Conservation (phyloP, 148 eudicot species). For the Chenopodium suecicum region DNA sequence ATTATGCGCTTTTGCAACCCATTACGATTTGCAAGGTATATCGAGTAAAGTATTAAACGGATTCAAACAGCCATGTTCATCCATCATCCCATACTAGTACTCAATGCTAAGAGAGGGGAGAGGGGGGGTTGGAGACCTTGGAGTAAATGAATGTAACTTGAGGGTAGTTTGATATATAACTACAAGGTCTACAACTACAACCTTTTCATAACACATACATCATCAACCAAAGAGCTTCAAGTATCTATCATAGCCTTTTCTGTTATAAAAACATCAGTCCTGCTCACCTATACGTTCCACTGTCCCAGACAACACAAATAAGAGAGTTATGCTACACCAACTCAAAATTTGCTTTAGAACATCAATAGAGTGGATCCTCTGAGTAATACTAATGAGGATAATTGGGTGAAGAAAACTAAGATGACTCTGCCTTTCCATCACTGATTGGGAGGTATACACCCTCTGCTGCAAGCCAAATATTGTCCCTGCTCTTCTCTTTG, state of each 20-base stretch:
- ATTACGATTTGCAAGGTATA: constrained; percentile 67
- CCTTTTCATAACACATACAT: not conserved
- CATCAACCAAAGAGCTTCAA: constrained; percentile 4
- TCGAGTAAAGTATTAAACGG: constrained; percentile 68
- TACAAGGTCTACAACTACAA: no score
- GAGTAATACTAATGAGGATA: constrained; percentile 23
- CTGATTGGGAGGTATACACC: constrained; percentile 65
- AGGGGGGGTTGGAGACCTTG: no score
- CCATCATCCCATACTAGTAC: no score
- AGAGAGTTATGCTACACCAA: not conserved
- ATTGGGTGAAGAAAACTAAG: constrained; percentile 27
- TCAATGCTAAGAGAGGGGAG: no score
- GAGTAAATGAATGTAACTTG: no score
- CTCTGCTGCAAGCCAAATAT: constrained; percentile 73
- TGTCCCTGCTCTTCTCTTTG: constrained; percentile 55
- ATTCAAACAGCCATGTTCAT: constrained; percentile 54
- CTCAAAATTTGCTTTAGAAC: constrained; percentile 13
- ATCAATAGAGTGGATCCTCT: constrained; percentile 11
- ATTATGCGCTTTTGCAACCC: constrained; percentile 69
- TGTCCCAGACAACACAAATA: not conserved
- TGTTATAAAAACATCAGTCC: not conserved
- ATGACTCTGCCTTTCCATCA: constrained; percentile 48
- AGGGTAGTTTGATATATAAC: no score
- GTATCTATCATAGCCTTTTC: constrained; percentile 10
- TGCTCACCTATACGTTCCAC: not conserved